phyloP scores from a whole-genome alignment of 441 rosid genomes.

The Biscutella auriculata region DNA sequence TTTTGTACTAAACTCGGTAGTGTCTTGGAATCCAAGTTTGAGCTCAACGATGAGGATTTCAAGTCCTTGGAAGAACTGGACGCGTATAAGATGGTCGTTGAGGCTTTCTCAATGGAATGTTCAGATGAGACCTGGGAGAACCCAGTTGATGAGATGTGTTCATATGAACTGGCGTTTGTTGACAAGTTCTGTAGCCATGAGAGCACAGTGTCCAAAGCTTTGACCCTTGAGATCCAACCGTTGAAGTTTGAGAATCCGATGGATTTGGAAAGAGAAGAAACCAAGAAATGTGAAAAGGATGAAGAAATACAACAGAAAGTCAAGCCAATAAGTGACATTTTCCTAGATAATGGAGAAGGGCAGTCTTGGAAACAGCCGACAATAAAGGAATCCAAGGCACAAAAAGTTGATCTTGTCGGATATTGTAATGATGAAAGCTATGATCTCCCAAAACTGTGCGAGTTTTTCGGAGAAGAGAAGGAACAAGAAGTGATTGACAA shows the following conservation, averaged over 20 bases:
- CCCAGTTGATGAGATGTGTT: slow-evolving; percentile 21
- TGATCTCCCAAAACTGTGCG: slow-evolving; percentile 22
- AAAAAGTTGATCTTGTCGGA: slow-evolving; percentile 21
- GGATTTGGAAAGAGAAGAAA: slow-evolving; percentile 6
- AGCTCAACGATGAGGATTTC: slow-evolving; percentile 21
- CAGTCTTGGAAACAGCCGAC: too few species aligned
- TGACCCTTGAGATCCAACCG: slow-evolving; percentile 9
- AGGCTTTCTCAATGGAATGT: slow-evolving; percentile 23
- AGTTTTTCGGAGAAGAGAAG: slow-evolving; percentile 18
- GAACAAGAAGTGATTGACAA: slow-evolving; percentile 6
- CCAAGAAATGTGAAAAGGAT: slow-evolving; percentile 28
- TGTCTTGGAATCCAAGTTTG: slow-evolving; percentile 26
- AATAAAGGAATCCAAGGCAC: slow-evolving; percentile 47
- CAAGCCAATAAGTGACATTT: slow-evolving; percentile 11
- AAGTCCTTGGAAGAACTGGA: slow-evolving; percentile 35
- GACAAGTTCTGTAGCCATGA: slow-evolving; percentile 27
- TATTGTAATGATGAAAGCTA: slow-evolving; percentile 15
- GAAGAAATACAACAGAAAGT: slow-evolving; percentile 30
- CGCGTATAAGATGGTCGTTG: slow-evolving; percentile 56
- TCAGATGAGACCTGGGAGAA: slow-evolving; percentile 1
- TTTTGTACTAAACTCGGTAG: too few species aligned
- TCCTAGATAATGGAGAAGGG: slow-evolving; percentile 15
- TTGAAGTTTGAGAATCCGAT: neutral
- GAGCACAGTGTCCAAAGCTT: slow-evolving; percentile 7
- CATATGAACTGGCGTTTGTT: slow-evolving; percentile 19